A percentile compares a stretch with the other conserved stretches of the same genome.
These are phyloP conservation scores for Coemansia reversa DNA, from an alignment of 192 early-diverging fungal species.

Conservation along the genomic window DNA sequence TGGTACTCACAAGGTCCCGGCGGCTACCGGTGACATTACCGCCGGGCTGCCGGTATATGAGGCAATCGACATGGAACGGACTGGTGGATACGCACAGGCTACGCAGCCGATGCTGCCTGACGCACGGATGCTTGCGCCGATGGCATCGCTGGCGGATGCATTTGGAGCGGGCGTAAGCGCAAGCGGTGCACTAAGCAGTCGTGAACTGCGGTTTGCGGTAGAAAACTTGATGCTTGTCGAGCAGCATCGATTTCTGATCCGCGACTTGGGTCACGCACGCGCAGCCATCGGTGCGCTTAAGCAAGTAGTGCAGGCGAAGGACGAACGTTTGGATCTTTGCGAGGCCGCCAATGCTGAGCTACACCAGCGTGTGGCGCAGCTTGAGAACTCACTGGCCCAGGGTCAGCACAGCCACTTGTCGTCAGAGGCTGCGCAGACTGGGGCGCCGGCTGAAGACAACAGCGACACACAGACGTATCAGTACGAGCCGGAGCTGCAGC, in stretches of 20 bases:
- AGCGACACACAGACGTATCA: neutral
- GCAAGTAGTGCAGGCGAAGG: conserved; percentile 48
- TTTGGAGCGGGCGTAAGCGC: conserved; percentile 11
- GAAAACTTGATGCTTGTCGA: conserved; percentile 54
- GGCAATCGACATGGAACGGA: conserved; percentile 43
- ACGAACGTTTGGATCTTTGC: conserved; percentile 41
- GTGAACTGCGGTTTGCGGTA: conserved; percentile 45
- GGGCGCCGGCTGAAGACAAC: neutral
- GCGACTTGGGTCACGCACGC: conserved; percentile 47
- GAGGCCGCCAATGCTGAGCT: conserved; percentile 34
- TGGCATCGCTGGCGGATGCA: conserved; percentile 45
- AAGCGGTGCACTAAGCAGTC: conserved; percentile 29
- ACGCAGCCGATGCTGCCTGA: conserved; percentile 36
- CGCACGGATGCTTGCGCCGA: conserved; percentile 43
- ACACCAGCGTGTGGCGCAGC: conserved; percentile 31
- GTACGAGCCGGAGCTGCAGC: neutral
- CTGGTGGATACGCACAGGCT: conserved; percentile 16
- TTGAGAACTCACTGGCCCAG: conserved; percentile 27
- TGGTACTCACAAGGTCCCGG: neutral
- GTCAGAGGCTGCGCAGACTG: neutral
- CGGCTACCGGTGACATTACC: neutral
- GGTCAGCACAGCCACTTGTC: conserved; percentile 24
- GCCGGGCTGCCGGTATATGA: conserved; percentile 32
- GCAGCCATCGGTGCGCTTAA: conserved; percentile 45
- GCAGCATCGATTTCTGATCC: conserved; percentile 48